These are phyloP conservation scores for Lodderomyces parapsilosis DNA, from an alignment of 1,139 yeast genomes.

Conservation along the genomic window DNA sequence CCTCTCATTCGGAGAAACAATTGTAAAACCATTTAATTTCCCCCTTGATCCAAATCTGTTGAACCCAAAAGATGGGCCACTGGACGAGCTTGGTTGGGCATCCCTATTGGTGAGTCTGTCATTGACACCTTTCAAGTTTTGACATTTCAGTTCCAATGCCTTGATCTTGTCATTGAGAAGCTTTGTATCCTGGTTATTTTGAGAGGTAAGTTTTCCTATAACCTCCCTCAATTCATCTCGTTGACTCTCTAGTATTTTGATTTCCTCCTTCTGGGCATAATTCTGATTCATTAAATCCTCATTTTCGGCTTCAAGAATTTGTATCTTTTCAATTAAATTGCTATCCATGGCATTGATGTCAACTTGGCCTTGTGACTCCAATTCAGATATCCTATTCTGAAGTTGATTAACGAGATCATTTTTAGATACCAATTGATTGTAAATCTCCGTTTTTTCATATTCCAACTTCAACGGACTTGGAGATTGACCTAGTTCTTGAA, in stretches of 20 bases:
- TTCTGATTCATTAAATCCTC: conserved; percentile 15
- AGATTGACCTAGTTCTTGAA: conserved; percentile 52
- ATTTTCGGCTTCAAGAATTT: conserved; percentile 7
- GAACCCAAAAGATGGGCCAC: background rate
- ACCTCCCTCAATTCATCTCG: conserved; percentile 62
- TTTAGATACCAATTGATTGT: conserved; percentile 45
- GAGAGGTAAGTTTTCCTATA: conserved; percentile 35
- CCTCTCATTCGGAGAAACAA: conserved; percentile 39
- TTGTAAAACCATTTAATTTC: conserved; percentile 41
- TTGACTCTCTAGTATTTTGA: conserved; percentile 45
- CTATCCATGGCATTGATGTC: conserved; percentile 33
- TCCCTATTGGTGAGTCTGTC: conserved; percentile 29
- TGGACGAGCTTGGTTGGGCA: background rate
- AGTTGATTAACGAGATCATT: conserved; percentile 47
- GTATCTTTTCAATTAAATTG: conserved; percentile 12
- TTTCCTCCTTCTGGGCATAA: conserved; percentile 10
- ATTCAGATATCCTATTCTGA: conserved; percentile 41
- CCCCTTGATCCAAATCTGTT: conserved; percentile 25
- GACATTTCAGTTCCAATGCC: conserved; percentile 37
- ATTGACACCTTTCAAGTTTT: conserved; percentile 33
- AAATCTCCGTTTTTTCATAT: conserved; percentile 55
- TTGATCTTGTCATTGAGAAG: conserved; percentile 44
- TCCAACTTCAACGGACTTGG: conserved; percentile 58
- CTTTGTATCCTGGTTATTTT: conserved; percentile 37
- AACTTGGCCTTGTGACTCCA: conserved; percentile 26